Percentiles rank a stretch among this genome's conserved stretches.
These are phyloP conservation scores for Vaccinium macrocarpon DNA, from an alignment of 148 eudicot species.

Conservation along the genomic window DNA sequence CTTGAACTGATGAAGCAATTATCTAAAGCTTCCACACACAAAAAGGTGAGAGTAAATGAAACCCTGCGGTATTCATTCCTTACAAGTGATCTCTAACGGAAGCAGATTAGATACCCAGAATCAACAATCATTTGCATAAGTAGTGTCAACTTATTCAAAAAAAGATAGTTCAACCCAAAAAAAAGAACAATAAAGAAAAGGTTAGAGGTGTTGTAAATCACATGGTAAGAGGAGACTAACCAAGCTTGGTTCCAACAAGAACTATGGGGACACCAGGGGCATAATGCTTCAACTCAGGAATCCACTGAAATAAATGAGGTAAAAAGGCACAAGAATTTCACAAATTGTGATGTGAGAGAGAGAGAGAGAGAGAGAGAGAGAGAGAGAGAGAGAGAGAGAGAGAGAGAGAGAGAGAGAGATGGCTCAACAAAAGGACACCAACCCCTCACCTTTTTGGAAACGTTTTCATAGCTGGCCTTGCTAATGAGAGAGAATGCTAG, in stretches of 20 bases:
- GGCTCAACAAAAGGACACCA: neutral
- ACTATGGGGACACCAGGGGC: conserved; percentile 98
- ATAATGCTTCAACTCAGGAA: conserved; percentile 97
- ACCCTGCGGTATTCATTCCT: neutral
- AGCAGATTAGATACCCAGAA: neutral
- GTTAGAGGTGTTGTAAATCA: neutral
- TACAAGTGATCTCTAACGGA: neutral
- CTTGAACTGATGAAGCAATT: neutral
- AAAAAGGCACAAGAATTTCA: neutral
- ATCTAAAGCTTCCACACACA: neutral
- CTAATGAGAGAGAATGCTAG: conserved; percentile 93
- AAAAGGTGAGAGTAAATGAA: neutral
- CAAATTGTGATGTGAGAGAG: neutral
- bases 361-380: neutral
- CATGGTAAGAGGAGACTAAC: conserved; percentile 39
- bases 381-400: neutral
- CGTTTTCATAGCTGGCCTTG: conserved; percentile 97
- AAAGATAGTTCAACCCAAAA: no score
- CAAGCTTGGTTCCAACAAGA: conserved; percentile 96
- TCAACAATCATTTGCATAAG: neutral
- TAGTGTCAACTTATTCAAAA: neutral
- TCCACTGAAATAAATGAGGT: conserved; percentile 61
- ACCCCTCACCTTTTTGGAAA: conserved; percentile 71
- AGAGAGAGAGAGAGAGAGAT: neutral
- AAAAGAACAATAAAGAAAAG: neutral